Evolutionary conservation across 192 early-diverging fungal species (phyloP).

Genomic region (Coemansia brasiliensis): DNA sequence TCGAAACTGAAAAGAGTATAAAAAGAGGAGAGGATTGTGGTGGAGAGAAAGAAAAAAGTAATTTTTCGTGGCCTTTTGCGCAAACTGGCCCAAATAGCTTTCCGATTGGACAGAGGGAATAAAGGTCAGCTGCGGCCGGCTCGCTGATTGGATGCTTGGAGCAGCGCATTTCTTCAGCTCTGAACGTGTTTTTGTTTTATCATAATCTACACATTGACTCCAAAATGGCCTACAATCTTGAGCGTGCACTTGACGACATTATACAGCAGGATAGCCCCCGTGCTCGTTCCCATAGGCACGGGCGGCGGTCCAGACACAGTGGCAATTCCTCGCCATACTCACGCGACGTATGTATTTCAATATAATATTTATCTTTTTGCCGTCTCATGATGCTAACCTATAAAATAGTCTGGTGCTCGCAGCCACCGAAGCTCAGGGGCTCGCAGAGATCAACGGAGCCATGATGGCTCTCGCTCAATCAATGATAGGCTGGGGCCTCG

Average conservation of each 20-base stretch:
- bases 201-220: too few species aligned
- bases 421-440: too few species aligned
- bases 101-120: neutral
- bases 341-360: constrained; percentile 5
- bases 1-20: neutral
- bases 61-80: neutral
- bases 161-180: neutral
- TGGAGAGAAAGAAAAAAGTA: constrained; percentile 1
- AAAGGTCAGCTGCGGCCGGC: neutral
- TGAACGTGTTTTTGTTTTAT: neutral
- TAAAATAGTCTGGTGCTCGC: too few species aligned
- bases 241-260: constrained; percentile 50
- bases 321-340: constrained; percentile 10
- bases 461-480: constrained; percentile 19
- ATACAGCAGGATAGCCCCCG: constrained; percentile 14
- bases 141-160: neutral
- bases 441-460: constrained; percentile 10
- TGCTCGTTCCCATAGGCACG: neutral
- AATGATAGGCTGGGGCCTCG: constrained; percentile 33
- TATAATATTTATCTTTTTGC: too few species aligned
- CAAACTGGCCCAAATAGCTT: neutral
- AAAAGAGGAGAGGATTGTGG: neutral
- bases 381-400: too few species aligned
- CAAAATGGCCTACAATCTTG: constrained; percentile 26
- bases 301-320: constrained; percentile 1